Evolutionary conservation across 164 flowering plant species (phyloP).

Genomic region (Chimonanthus praecox): DNA sequence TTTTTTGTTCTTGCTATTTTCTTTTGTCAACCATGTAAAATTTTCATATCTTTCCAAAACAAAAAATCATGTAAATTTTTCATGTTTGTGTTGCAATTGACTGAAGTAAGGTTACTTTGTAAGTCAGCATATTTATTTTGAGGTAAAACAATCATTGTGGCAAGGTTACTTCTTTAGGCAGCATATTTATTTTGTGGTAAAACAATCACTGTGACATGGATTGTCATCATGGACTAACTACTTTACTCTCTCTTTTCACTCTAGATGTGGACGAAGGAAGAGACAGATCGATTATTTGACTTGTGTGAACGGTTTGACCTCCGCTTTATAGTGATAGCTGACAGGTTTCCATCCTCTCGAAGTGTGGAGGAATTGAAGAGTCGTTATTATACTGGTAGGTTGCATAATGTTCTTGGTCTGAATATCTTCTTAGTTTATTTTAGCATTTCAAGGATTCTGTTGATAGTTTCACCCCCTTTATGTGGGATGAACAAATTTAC

Average conservation of each 20-base stretch:
- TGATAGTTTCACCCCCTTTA: neutral
- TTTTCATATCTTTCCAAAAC: too few relatives aligned
- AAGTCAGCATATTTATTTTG: too few relatives aligned
- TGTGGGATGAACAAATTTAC: neutral
- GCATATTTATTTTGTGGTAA: too few relatives aligned
- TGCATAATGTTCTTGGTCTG: neutral
- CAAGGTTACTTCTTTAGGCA: too few relatives aligned
- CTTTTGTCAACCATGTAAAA: too few relatives aligned
- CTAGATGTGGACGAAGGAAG: slow-evolving; percentile 90
- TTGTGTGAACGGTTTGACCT: slow-evolving; percentile 87
- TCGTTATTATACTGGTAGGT: slow-evolving; percentile 90
- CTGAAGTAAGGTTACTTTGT: too few relatives aligned
- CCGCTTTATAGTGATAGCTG: slow-evolving; percentile 88
- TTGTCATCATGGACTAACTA: neutral
- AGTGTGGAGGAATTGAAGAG: slow-evolving; percentile 85
- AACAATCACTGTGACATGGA: too few relatives aligned
- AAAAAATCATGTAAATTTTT: too few relatives aligned
- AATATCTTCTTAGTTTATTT: neutral
- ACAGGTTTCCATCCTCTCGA: slow-evolving; percentile 75
- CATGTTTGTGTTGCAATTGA: too few relatives aligned
- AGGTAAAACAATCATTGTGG: too few relatives aligned
- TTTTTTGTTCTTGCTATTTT: too few relatives aligned
- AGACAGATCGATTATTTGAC: slow-evolving; percentile 90
- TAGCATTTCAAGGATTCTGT: neutral
- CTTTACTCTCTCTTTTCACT: neutral